Conservation (phyloP, 371 early-diverging fungal species). For the Mucor piriformis region DNA sequence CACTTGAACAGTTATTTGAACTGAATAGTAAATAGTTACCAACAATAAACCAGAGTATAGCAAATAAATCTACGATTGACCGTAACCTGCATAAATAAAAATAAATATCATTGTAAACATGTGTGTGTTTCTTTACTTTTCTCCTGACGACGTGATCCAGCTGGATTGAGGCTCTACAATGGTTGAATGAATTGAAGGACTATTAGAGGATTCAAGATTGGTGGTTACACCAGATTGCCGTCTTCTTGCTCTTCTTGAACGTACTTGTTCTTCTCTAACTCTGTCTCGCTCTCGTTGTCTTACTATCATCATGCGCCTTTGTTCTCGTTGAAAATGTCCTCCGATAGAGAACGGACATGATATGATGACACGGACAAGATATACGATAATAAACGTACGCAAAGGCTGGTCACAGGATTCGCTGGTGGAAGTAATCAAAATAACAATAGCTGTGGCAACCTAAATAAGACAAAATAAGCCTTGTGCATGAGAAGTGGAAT, state of each 20-base stretch:
- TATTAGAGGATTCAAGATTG: constrained; percentile 2
- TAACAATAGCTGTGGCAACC: constrained; percentile 32
- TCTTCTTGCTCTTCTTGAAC: constrained; percentile 4
- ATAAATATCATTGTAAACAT: constrained; percentile 25
- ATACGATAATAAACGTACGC: constrained; percentile 36
- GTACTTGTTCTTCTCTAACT: constrained; percentile 18
- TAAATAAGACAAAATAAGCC: neutral
- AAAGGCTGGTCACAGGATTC: constrained; percentile 48
- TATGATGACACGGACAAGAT: constrained; percentile 31
- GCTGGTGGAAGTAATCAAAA: constrained; percentile 32
- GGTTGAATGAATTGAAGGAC: neutral
- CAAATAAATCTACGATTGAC: constrained; percentile 55
- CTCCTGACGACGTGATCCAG: neutral
- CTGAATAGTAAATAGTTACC: constrained; percentile 74
- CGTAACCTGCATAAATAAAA: neutral
- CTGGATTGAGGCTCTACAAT: constrained; percentile 1
- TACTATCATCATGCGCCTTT: neutral
- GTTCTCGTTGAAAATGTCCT: constrained; percentile 26
- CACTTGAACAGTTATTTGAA: constrained; percentile 47
- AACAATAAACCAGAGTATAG: constrained; percentile 69
- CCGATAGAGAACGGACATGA: constrained; percentile 35
- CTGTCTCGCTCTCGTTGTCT: constrained; percentile 12
- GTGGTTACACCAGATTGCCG: neutral
- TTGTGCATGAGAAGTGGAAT: neutral
- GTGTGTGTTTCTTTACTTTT: constrained; percentile 5